Evolutionary conservation across 2,329 filamentous ascomycete species (phyloP), one percentile per base, ranked within the genome.

Genomic region (Colletotrichum zoysiae): DNA sequence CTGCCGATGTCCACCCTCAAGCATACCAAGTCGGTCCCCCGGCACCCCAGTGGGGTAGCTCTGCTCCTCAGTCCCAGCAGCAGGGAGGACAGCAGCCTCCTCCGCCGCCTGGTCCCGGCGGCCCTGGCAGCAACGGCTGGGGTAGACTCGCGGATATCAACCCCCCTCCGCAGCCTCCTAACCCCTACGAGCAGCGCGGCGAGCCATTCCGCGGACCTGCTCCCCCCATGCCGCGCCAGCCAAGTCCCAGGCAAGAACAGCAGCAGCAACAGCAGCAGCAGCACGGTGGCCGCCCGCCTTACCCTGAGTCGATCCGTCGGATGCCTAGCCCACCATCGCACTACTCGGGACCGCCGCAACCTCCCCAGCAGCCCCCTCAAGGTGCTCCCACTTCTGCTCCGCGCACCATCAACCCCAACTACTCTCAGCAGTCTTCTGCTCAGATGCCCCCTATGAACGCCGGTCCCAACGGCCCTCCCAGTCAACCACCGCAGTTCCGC

Each of bases 1-100:
- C 96, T 9, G 95, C 97, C 78, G 96, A 99, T 81, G 95, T 98
- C 30, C 95, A 98, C 80, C 95, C 95, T 61, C 94, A 97, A 78
- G 93, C 95, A 8, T 98, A 98, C 78, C 95, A 97, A 81, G 90
- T 93, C 75, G 94, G 93, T 14, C 94, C 94, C 70, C 93, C 94
- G 64, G 92, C 92, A 63, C 95, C 95, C 74, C 93, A 97, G 80
- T 98, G 95, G 95, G 93, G 93, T 74, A 92, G 91, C 70, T 93
- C 94, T 60, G 89, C 91, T 55, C 89, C 90, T 61, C 86, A 87
- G 72, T 82, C 82, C 55, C 82, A 83, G 73, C 81, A 82, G 57
- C 84, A 83, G 70, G 81, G 77, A 3, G 74, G 76, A 67, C 78
- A 76, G 58, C 67, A 78, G 50, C 78, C 76, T 81, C 77, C 79